Conservation (phyloP, 2,329 filamentous ascomycete genomes). For the Alternaria longipes region DNA sequence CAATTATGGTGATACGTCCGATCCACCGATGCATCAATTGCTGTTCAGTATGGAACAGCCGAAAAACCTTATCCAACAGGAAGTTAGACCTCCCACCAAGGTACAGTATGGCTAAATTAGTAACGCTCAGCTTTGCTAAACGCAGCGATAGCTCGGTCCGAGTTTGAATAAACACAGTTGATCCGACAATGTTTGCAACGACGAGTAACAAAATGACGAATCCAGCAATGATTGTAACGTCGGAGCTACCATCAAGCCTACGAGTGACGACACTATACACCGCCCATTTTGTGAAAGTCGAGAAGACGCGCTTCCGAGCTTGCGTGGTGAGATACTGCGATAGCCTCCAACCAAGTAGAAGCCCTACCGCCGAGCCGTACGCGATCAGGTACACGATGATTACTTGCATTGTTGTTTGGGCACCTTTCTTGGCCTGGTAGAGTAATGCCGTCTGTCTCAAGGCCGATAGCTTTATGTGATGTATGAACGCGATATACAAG, state of each 20-base stretch:
- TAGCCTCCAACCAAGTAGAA: constrained; percentile 5
- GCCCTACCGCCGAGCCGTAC: background rate
- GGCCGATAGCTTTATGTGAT: background rate
- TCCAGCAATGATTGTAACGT: background rate
- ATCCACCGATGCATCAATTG: constrained; percentile 15
- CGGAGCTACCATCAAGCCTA: background rate
- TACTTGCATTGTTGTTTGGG: background rate
- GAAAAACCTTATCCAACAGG: background rate
- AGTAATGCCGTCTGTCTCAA: background rate
- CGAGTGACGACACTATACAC: background rate
- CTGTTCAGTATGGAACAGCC: background rate
- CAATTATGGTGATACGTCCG: constrained; percentile 5
- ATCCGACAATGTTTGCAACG: background rate
- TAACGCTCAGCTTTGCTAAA: background rate
- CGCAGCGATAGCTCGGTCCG: background rate
- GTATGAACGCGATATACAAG: background rate
- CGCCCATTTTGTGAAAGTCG: background rate
- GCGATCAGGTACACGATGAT: background rate
- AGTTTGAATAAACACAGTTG: background rate
- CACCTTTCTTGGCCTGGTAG: background rate
- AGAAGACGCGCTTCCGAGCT: background rate
- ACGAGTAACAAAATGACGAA: background rate
- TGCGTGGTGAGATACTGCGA: background rate
- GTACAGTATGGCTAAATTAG: background rate
- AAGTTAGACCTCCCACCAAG: constrained; percentile 6